Base-by-base conservation (phyloP, 495 filamentous ascomycete genomes). In the Mycothermus thermophilus region DNA sequence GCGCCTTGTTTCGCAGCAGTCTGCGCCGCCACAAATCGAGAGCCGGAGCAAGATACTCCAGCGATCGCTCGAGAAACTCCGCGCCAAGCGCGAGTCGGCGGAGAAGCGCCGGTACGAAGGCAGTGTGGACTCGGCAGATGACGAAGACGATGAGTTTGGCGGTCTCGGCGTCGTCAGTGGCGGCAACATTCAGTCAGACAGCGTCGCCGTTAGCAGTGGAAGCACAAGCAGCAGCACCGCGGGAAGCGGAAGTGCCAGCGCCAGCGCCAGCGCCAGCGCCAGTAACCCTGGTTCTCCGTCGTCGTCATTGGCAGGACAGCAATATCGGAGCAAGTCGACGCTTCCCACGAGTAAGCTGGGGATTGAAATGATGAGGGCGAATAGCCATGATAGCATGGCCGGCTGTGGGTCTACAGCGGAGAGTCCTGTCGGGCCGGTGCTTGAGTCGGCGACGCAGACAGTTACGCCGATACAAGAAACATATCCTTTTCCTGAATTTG, bases 361-460 rank as follows among this genome's bases (percentile, higher is more conserved):
- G 2, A 83, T 79, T 24, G 86, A 94, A 57, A 93, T 94, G 86
- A 86, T 93, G 83, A 74, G 86, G 13, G 92, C 84, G 15, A 92
- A 93, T 53, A 90, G 83, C 38, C 77, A 83, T 37, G 86, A 86
- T 17, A 93, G 85, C 48, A 72, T 92, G 25, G 74, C 81, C 2
- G 39, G 25, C 3, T 5, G 5, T 12, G 25, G 25, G 10, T n/a
- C 7, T n/a, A n/a, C 37, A 17, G 40, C 54, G 11, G 57, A 42
- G 16, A 38, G 38, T 31, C 41, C 43, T 2, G 13, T n/a, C 13
- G 11, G 10, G 5, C 11, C 3, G 4, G 12, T 5, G 6, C 27
- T 43, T 9, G 62, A 60, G 37, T 52, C 59, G 24, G 38, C 44
- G 2, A 60, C 59, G 9, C 62, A 64, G 41, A 50, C 61, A 20